Evolutionary conservation across 2,329 filamentous ascomycete species (phyloP), one percentile per base, ranked within the genome.

Genomic region (Colletotrichum cereale): DNA sequence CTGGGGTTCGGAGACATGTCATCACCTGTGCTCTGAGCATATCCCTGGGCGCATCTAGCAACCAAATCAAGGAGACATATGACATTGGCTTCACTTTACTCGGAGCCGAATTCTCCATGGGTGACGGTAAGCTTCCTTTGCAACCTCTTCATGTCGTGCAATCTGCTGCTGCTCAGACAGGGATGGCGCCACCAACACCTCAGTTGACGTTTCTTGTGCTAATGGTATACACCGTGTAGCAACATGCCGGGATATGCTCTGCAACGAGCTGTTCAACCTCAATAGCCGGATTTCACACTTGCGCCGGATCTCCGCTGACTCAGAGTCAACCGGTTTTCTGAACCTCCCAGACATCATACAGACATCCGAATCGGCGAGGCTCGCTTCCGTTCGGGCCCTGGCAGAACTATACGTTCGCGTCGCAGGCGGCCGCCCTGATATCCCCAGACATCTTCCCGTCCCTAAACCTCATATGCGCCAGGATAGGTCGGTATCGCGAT

Each of bases 381-480:
- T 77, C 1, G 74, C 75, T 24, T 76, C 78, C 31, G 62, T 83
- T 11, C 74, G 76, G 18, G 80, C 81, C 7, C 75, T 84, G 21
- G 73, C 77, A 8, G 79, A 79, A n/a, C 79, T 79, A 48, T 83
- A 83, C 73, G 76, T 76, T 21, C 81, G 81, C 10, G 66, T 82
- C 12, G 80, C 80, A 6, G 71, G 75, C 16, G 75, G 76, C 21
- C 78, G 77, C 7, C 69, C 77, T 16, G 47, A 29, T 11, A 71
- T 81, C 2, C 81, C 81, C 18, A 75, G 72, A 53, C 74, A 75
- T 16, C 74, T 79, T 31, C 74, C 71, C 7, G 63, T 76, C 21
- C 76, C 77, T n/a, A 71, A 74, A 40, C 75, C 66, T 55, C 73
- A 44, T 40, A 62, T 66, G 26, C 76, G 70, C 38, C 74, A 74